Evolutionary conservation across 495 filamentous ascomycete genomes (phyloP), one percentile per base, ranked within the genome.

Genomic region (Gamarada debralockiae): DNA sequence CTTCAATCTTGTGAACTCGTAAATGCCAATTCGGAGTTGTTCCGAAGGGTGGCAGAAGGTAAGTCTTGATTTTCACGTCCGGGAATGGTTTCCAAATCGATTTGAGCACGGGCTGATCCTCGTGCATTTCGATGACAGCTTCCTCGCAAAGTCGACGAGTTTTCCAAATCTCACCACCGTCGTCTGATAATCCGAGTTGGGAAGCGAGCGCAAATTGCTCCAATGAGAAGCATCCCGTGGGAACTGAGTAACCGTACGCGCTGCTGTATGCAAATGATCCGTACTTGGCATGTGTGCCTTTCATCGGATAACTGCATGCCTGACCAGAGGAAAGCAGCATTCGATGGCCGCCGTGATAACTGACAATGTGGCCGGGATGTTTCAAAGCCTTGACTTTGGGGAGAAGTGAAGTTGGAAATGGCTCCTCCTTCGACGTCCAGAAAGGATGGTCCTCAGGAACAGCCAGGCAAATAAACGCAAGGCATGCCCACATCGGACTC

Each of bases 251-350:
- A 15, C 77, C 86, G 66, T 87, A 90, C 0, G 83, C 76, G 45
- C 81, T 81, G 45, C 78, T 83, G 65, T 92, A 90, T 6, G 86
- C 85, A 64, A 90, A 90, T 55, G 80, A 77, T 17, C 87, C 87
- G 67, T 92, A 92, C 60, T 91, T 91, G 52, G 87, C 84, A 62
- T 90, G 86, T 2, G 85, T 88, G 20, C 83, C 86, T 64, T 83
- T 86, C 67, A 90, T 79, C 0, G 86, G 83, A 65, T 90, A 90
- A 65, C 85, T 82, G 69, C 87, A 90, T 29, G 81, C 83, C 59
- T 90, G 86, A 13, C 87, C 87, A 0, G 82, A 85, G 3, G 81
- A 85, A 3, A 92, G 76, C 14, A 90, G 72, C 70, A 88, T 84
- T 21, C 53, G 56, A 29, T 73, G 51, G 62, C 60, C 25, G 60